Percentiles rank a stretch among this genome's conserved stretches.
phyloP scores from a whole-genome alignment of 257 asterid species.

The Scutellaria barbata region DNA sequence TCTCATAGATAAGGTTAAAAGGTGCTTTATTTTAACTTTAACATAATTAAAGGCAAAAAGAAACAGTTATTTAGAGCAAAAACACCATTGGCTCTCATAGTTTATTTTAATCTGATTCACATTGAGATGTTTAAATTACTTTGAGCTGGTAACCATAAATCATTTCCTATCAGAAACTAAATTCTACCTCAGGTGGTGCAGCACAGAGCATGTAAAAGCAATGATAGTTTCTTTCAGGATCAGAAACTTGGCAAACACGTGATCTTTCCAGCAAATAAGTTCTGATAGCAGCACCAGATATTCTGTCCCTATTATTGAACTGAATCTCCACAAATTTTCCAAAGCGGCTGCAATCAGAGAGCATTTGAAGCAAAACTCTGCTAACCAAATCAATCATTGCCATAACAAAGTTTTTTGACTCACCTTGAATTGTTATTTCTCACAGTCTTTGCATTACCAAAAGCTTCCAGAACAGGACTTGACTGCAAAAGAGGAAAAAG shows the following conservation, averaged over 20 bases:
- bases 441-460: constrained; percentile 93
- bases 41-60: too few species aligned
- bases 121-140: constrained; percentile 3
- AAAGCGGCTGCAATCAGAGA: constrained; percentile 66
- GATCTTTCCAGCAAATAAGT: constrained; percentile 94
- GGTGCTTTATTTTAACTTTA: too few species aligned
- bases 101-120: constrained; percentile 14
- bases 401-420: constrained; percentile 30
- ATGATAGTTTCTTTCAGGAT: constrained; percentile 95
- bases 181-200: constrained; percentile 80
- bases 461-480: constrained; percentile 93
- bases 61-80: constrained; percentile 4
- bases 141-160: constrained; percentile 22
- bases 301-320: constrained; percentile 70
- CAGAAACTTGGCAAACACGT: constrained; percentile 90
- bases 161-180: constrained; percentile 1
- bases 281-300: constrained; percentile 95
- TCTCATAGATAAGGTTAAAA: too few species aligned
- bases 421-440: constrained; percentile 94
- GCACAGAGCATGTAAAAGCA: constrained; percentile 95
- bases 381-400: constrained; percentile 17
- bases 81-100: not conserved
- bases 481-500: constrained; percentile 59
- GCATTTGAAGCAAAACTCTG: constrained; percentile 22
- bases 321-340: constrained; percentile 96